Percentiles rank a stretch among this genome's conserved stretches.
phyloP scores from a whole-genome alignment of 352 stramenopile species.

The Globisporangium mamillatum region DNA sequence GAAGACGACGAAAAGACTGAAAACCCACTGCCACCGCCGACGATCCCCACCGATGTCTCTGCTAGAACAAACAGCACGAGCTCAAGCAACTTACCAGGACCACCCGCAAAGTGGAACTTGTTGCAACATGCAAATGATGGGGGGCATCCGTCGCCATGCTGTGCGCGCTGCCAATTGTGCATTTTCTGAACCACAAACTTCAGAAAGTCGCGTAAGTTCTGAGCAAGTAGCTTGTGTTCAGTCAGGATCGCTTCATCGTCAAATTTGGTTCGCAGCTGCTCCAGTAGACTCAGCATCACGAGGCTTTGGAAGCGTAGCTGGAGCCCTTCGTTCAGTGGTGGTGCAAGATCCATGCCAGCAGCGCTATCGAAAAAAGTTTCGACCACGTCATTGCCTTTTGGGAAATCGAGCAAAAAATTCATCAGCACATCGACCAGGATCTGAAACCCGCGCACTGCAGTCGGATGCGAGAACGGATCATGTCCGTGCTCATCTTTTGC shows the following conservation, averaged over 20 bases:
- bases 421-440: constrained; percentile 53
- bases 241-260: constrained; percentile 37
- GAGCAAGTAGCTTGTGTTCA: constrained; percentile 49
- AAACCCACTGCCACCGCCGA: constrained; percentile 18
- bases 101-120: constrained; percentile 49
- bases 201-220: constrained; percentile 62
- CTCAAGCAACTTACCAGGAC: constrained; percentile 51
- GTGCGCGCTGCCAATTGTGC: constrained; percentile 63
- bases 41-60: constrained; percentile 39
- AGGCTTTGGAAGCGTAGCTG: constrained; percentile 53
- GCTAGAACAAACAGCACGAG: constrained; percentile 57
- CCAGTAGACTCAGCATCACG: constrained; percentile 47
- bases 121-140: constrained; percentile 45
- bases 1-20: constrained; percentile 14
- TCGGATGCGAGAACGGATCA: constrained; percentile 59
- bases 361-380: constrained; percentile 50
- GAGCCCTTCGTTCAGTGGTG: constrained; percentile 44
- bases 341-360: constrained; percentile 30
- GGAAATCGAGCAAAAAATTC: constrained; percentile 44
- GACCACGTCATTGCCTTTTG: constrained; percentile 47
- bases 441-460: constrained; percentile 33
- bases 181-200: constrained; percentile 55
- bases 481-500: constrained; percentile 28
- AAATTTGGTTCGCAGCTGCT: constrained; percentile 47
- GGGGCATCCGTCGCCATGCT: constrained; percentile 62